These are phyloP conservation scores for Byssothecium circinans DNA, from an alignment of 2,329 filamentous ascomycete genomes.

Conservation along the genomic window DNA sequence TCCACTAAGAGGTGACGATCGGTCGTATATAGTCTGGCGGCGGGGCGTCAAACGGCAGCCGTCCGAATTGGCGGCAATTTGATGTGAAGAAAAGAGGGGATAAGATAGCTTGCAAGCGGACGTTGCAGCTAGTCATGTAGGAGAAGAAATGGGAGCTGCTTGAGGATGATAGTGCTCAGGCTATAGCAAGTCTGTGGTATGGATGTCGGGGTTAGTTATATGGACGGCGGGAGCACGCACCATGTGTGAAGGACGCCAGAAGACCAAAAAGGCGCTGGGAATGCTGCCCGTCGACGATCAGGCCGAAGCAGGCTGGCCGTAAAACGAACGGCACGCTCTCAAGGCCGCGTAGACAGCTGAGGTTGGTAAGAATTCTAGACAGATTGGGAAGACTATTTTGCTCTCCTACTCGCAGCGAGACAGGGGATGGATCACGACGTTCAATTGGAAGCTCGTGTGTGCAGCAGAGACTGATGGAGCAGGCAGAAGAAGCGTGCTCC, in stretches of 20 bases:
- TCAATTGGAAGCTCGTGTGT: slow-evolving; percentile 29
- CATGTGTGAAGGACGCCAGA: slow-evolving; percentile 31
- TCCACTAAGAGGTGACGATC: slow-evolving; percentile 32
- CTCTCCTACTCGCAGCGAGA: slow-evolving; percentile 18
- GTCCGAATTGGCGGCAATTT: slow-evolving; percentile 21
- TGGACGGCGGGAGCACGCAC: slow-evolving; percentile 35
- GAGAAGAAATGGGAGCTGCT: slow-evolving; percentile 15
- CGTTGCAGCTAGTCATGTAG: slow-evolving; percentile 16
- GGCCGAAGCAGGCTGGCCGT: slow-evolving; percentile 31
- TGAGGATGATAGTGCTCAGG: slow-evolving; percentile 13
- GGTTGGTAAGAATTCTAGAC: slow-evolving; percentile 27
- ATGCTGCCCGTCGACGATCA: slow-evolving; percentile 24
- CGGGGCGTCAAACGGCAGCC: slow-evolving; percentile 26
- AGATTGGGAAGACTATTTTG: slow-evolving; percentile 24
- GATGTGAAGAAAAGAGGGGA: slow-evolving; percentile 13
- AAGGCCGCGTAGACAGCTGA: slow-evolving; percentile 24
- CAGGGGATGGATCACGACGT: slow-evolving; percentile 28
- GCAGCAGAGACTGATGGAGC: slow-evolving; percentile 29
- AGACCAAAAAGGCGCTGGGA: slow-evolving; percentile 28
- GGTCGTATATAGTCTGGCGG: slow-evolving; percentile 22
- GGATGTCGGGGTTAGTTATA: slow-evolving; percentile 27
- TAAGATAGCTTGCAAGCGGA: slow-evolving; percentile 15
- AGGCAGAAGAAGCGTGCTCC: slow-evolving; percentile 31
- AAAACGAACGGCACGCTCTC: slow-evolving; percentile 29
- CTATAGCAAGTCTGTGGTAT: slow-evolving; percentile 28